A percentile compares a stretch with the other conserved stretches of the same genome.
These are phyloP conservation scores for Byssoonygena ceratinophila DNA, from an alignment of 2,329 filamentous ascomycete genomes.

Conservation along the genomic window DNA sequence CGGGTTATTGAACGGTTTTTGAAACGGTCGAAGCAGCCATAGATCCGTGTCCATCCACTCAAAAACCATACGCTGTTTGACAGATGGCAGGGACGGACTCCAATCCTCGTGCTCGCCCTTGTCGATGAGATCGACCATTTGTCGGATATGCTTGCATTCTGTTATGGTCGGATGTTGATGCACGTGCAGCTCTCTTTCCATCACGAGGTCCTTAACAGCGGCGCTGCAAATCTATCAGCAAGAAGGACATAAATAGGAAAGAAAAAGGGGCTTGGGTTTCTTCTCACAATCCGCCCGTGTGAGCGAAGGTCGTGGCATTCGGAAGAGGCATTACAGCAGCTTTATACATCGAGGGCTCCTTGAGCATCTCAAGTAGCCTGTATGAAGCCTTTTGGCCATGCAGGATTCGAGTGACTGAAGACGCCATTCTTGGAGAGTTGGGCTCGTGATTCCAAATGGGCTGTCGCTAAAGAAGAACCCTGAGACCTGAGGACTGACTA, in stretches of 20 bases:
- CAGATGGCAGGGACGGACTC: constrained; percentile 8
- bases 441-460: too few relatives aligned
- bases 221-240: constrained; percentile 2
- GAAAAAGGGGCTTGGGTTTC: too few relatives aligned
- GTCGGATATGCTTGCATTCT: constrained; percentile 12
- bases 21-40: constrained; percentile 11
- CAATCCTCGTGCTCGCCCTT: constrained; percentile 14
- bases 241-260: neutral
- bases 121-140: constrained; percentile 13
- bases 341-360: too few relatives aligned
- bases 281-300: too few relatives aligned
- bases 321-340: too few relatives aligned
- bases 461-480: too few relatives aligned
- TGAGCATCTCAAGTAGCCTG: too few relatives aligned
- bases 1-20: constrained; percentile 14
- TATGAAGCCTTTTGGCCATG: too few relatives aligned
- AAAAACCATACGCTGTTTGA: constrained; percentile 15
- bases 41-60: constrained; percentile 16
- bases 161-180: constrained; percentile 13
- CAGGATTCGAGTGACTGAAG: too few relatives aligned
- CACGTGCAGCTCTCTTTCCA: constrained; percentile 12
- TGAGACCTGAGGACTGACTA: too few relatives aligned
- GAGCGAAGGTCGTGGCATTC: too few relatives aligned
- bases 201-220: constrained; percentile 12
- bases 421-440: too few relatives aligned